Evolutionary conservation across 2,329 filamentous ascomycete genomes (phyloP).

Genomic region (Penicillium sp.): DNA sequence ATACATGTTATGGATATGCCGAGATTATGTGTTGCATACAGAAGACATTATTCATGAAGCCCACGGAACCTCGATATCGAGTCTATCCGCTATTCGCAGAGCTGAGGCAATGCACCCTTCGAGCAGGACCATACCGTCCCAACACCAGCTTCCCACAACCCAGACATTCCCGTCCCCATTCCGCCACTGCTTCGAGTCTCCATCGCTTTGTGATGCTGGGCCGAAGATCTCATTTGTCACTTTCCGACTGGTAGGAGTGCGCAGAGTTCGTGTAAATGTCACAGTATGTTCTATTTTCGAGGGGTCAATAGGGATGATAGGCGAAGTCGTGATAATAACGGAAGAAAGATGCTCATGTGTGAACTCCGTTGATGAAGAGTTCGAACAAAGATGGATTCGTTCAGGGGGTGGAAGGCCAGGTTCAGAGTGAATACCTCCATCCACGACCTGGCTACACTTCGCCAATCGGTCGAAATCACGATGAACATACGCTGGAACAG

Average conservation of each 20-base stretch:
- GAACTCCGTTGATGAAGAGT: conserved; percentile 48
- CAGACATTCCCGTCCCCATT: conserved; percentile 58
- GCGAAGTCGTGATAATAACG: conserved; percentile 55
- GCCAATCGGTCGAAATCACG: conserved; percentile 13
- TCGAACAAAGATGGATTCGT: conserved; percentile 35
- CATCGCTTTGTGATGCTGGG: not conserved
- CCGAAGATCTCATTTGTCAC: conserved; percentile 51
- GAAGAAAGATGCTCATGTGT: conserved; percentile 54
- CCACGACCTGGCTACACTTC: not conserved
- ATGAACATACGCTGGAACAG: conserved; percentile 52
- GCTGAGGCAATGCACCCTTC: conserved; percentile 63
- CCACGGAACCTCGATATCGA: conserved; percentile 50
- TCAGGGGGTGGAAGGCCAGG: conserved; percentile 20
- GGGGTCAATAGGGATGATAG: conserved; percentile 42
- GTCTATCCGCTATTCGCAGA: conserved; percentile 54
- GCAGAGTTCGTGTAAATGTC: conserved; percentile 55
- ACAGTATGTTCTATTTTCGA: conserved; percentile 47
- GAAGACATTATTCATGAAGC: not conserved
- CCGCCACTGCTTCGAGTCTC: conserved; percentile 40
- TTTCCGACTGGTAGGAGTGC: conserved; percentile 50
- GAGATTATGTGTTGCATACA: not conserved
- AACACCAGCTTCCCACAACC: conserved; percentile 62
- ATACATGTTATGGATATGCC: not conserved
- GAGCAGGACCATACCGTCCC: conserved; percentile 64
- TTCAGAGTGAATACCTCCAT: not conserved